Base-by-base conservation (phyloP, 148 eudicot genomes). In the Polygonum aviculare region DNA sequence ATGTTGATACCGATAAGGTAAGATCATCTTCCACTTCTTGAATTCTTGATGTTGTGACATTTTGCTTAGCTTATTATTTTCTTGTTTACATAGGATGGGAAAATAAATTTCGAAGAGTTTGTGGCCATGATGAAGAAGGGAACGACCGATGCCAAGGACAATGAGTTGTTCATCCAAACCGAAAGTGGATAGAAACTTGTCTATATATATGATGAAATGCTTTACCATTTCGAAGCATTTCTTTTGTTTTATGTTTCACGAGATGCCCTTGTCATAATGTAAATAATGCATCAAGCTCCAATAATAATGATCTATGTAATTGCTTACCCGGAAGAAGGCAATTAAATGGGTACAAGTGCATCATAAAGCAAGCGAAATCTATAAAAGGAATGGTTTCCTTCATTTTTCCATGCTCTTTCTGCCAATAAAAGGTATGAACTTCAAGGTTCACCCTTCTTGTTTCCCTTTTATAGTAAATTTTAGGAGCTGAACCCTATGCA, bases 1-100 rank as follows among this genome's bases (percentile, higher is more conserved):
- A 94, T 81, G 98, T 94, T 21, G 98, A 94, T 76, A 89, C 92
- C 1, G 82, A 94, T 80, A 86, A 85, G 74, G 98, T 94, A 83
- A 14, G 19, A 14, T 21, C 19, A 67, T 67, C 45, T 36, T 67
- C n/a, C 16, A 57, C 16, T 6, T 18, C 0, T 38, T 5, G 38
- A 50, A 7, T 19, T 48, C 51, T 47, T 31, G 21, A 12, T 50
- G 26, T 41, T 72, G 18, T 31, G 31, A 51, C 21, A 62, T 71
- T 65, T 12, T 51, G 60, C 21, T 48, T 14, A 12, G 14, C 40
- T 54, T 50, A 0, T 12, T 21, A 35, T 26, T 14, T 6, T 51
- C 7, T 40, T 40, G 16, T 57, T 38, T 16, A 33, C 78, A 78
- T 79, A 93, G 98, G 98, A 91, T 80, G 98, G 98, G 63, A 84